phyloP scores from a whole-genome alignment of 768 basidiomycete genomes.

The Suillus tomentosus region DNA sequence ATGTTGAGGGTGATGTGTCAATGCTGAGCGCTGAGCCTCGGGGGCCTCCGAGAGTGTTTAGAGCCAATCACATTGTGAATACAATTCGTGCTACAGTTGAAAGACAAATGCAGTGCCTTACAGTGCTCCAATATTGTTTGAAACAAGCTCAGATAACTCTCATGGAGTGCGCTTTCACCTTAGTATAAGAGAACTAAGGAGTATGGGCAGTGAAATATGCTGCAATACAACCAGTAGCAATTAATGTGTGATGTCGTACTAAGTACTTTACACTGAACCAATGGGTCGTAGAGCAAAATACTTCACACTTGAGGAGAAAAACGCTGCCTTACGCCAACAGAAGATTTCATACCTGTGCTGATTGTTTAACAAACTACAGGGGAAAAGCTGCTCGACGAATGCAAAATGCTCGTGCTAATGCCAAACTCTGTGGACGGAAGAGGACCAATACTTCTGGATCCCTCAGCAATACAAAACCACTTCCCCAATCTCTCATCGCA shows the following conservation, averaged over 20 bases:
- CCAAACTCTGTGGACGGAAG: not conserved
- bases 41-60: not conserved
- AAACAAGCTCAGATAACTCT: not conserved
- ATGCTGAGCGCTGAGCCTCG: not conserved
- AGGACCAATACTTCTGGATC: not conserved
- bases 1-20: not conserved
- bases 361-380: conserved; percentile 5
- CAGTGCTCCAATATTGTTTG: not conserved
- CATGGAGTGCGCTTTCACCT: not conserved
- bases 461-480: not conserved
- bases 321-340: not conserved
- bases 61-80: not conserved
- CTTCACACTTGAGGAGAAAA: conserved; percentile 1
- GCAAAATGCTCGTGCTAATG: conserved; percentile 2
- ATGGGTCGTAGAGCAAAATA: conserved; percentile 9
- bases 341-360: conserved; percentile 2
- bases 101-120: not conserved
- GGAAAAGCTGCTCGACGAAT: not conserved
- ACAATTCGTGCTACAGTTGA: not conserved
- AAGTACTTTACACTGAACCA: not conserved
- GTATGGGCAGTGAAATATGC: not conserved
- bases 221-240: not conserved
- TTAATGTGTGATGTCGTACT: not conserved
- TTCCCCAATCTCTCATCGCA: conserved; percentile 1
- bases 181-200: not conserved